Evolutionary conservation across 1,284 basidiomycete genomes (phyloP).

Genomic region (Malassezia psittaci): DNA sequence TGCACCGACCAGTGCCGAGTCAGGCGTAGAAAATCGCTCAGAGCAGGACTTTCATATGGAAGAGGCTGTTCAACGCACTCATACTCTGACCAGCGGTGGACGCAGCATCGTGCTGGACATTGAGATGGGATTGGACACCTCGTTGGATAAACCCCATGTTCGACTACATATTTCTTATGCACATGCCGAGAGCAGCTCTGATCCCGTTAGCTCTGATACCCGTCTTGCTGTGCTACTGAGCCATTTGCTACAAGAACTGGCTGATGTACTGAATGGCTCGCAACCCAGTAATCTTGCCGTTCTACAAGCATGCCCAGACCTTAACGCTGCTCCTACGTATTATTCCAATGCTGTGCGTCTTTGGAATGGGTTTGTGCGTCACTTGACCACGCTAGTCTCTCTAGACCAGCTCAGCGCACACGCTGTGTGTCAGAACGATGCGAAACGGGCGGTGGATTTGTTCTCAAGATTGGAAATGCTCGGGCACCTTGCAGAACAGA

Average conservation of each 20-base stretch:
- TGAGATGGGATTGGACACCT: neutral
- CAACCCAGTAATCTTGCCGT: neutral
- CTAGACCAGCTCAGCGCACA: conserved; percentile 7
- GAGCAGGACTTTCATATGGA: neutral
- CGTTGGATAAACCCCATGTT: neutral
- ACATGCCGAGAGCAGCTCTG: neutral
- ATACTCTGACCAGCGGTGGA: conserved; percentile 15
- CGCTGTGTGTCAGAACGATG: neutral
- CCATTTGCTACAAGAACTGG: conserved; percentile 6
- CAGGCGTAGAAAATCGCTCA: neutral
- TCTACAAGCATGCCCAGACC: neutral
- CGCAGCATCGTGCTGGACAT: conserved; percentile 17
- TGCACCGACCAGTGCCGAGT: neutral
- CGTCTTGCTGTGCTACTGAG: conserved; percentile 4
- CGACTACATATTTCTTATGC: conserved; percentile 14
- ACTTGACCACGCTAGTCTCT: conserved; percentile 4
- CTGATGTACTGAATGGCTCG: conserved; percentile 4
- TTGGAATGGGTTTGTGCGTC: neutral
- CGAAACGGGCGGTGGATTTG: neutral
- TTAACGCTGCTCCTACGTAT: neutral
- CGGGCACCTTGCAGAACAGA: neutral
- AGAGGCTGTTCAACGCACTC: conserved; percentile 3
- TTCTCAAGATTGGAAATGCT: conserved; percentile 6
- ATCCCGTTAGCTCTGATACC: neutral
- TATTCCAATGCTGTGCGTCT: conserved; percentile 1